A percentile compares a stretch with the other conserved stretches of the same genome.
These are phyloP conservation scores for Trapa bicornis DNA, from an alignment of 345 rosid genomes.

Conservation along the genomic window DNA sequence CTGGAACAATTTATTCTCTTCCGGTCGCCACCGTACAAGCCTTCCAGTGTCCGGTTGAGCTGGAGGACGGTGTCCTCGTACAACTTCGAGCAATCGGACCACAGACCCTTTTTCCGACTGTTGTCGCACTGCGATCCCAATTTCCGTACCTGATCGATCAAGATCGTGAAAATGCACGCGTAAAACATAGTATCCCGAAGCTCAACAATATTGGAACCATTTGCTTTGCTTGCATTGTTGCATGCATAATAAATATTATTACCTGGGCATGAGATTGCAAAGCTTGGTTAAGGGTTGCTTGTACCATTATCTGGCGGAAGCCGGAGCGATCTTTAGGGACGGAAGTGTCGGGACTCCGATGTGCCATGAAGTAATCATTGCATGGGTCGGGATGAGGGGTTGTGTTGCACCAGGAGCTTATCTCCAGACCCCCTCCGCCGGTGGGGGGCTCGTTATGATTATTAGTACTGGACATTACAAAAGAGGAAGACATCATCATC, in stretches of 20 bases:
- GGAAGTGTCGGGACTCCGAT: slow-evolving; percentile 4
- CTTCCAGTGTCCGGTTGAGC: slow-evolving; percentile 17
- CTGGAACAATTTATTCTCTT: not conserved
- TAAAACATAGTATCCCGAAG: no score
- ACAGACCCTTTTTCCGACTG: slow-evolving; percentile 11
- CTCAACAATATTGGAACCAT: no score
- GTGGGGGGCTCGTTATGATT: not conserved
- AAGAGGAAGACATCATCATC: not conserved
- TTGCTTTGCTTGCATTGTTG: no score
- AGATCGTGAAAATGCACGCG: not conserved
- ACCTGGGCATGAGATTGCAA: slow-evolving; percentile 16
- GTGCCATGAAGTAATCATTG: slow-evolving; percentile 18
- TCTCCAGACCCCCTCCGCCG: not conserved
- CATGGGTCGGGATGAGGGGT: slow-evolving; percentile 33
- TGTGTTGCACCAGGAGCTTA: slow-evolving; percentile 23
- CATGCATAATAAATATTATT: not conserved
- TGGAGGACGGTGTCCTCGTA: slow-evolving; percentile 11
- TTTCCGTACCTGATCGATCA: not conserved
- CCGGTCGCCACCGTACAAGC: slow-evolving; percentile 6
- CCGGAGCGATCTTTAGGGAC: slow-evolving; percentile 8
- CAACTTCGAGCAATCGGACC: slow-evolving; percentile 11
- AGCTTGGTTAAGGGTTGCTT: slow-evolving; percentile 24
- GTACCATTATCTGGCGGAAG: slow-evolving; percentile 17
- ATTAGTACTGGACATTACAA: not conserved
- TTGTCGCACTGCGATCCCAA: slow-evolving; percentile 16